Conservation (phyloP, 345 rosid genomes). For the Salix suchowensis region DNA sequence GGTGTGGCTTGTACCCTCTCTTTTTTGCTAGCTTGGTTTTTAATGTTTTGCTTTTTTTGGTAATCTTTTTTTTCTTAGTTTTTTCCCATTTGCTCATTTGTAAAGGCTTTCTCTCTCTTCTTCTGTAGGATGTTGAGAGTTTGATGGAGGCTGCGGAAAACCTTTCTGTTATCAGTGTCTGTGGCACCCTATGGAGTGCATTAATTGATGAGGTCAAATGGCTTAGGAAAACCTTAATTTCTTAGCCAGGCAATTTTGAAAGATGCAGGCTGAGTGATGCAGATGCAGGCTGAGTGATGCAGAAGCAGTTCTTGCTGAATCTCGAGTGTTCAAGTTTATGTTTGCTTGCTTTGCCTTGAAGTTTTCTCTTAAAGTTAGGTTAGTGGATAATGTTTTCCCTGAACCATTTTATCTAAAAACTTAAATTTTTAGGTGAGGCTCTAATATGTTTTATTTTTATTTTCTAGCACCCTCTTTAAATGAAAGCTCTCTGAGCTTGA, state of each 20-base stretch:
- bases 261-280: conserved; percentile 45
- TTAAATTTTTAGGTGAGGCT: too few species aligned
- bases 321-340: conserved; percentile 33
- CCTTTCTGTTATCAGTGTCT: conserved; percentile 19
- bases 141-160: conserved; percentile 37
- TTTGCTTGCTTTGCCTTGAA: background rate
- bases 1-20: background rate
- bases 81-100: background rate
- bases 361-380: too few species aligned
- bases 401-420: too few species aligned
- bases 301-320: conserved; percentile 46
- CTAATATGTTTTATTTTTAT: too few species aligned
- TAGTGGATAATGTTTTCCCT: too few species aligned
- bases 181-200: conserved; percentile 30
- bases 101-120: conserved; percentile 7
- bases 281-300: conserved; percentile 48
- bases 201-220: conserved; percentile 42
- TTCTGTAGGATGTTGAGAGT: conserved; percentile 46
- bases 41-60: background rate
- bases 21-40: background rate
- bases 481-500: too few species aligned
- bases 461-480: too few species aligned
- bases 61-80: background rate
- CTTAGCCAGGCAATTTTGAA: conserved; percentile 26
- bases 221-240: conserved; percentile 50